Conservation (phyloP, 2,329 filamentous ascomycete genomes). For the Trichophyton simii region DNA sequence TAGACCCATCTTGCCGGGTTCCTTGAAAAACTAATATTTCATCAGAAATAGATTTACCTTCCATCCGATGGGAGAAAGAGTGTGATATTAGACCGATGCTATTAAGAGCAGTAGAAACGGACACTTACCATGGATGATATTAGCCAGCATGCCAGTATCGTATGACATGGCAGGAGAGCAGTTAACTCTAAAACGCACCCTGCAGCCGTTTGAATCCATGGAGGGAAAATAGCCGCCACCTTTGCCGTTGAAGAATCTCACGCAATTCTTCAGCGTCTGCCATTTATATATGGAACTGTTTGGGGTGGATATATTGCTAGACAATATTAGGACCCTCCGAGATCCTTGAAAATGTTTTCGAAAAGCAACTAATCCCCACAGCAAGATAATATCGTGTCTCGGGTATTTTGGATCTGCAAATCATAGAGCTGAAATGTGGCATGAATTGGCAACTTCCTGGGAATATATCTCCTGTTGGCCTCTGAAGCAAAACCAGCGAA, state of each 20-base stretch:
- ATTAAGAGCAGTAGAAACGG: neutral
- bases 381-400: neutral
- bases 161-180: constrained; percentile 5
- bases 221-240: neutral
- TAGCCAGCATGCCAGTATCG: neutral
- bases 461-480: too few species aligned
- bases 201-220: neutral
- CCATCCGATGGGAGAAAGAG: neutral
- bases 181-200: neutral
- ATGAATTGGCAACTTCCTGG: too few species aligned
- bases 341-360: neutral
- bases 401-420: too few species aligned
- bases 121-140: neutral
- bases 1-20: neutral
- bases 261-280: neutral
- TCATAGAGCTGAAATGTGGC: too few species aligned
- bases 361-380: constrained; percentile 4
- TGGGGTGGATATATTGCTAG: neutral
- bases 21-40: neutral
- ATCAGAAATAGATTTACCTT: neutral
- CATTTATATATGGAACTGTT: neutral
- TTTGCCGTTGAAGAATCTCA: neutral
- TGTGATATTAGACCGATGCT: neutral
- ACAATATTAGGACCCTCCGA: neutral
- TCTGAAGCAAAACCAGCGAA: too few species aligned